phyloP scores from a whole-genome alignment of 108 stramenopile species.

The Chaetoceros muelleri region DNA sequence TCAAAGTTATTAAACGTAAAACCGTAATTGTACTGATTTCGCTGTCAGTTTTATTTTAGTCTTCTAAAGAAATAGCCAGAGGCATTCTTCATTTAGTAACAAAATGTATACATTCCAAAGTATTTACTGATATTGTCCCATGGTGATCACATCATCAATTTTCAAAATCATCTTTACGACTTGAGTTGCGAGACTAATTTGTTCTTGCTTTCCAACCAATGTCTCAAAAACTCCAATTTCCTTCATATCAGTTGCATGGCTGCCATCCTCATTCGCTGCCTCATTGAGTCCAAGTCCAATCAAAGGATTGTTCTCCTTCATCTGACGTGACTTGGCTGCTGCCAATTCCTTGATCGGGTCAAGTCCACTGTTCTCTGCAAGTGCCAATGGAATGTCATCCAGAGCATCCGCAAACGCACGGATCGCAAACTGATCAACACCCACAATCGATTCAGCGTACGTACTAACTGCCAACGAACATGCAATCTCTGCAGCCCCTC shows the following conservation, averaged over 20 bases:
- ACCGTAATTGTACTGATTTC: too few species aligned
- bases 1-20: too few species aligned
- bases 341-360: constrained; percentile 95
- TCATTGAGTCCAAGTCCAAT: constrained; percentile 86
- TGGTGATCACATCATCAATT: constrained; percentile 96
- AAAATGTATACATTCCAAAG: too few species aligned
- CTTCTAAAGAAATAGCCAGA: too few species aligned
- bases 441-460: constrained; percentile 87
- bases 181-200: constrained; percentile 97
- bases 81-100: too few species aligned
- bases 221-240: constrained; percentile 98
- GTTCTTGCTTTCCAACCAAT: constrained; percentile 98
- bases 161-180: constrained; percentile 99
- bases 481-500: constrained; percentile 96
- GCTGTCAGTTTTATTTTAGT: too few species aligned
- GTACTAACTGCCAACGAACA: constrained; percentile 90
- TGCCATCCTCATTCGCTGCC: constrained; percentile 38
- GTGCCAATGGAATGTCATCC: constrained; percentile 97
- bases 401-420: constrained; percentile 96
- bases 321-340: constrained; percentile 89
- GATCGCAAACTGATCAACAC: constrained; percentile 98
- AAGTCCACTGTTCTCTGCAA: constrained; percentile 97
- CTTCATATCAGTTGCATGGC: constrained; percentile 81
- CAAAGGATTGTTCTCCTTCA: constrained; percentile 74
- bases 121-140: constrained; percentile 42